These are phyloP conservation scores for Adansonia rubrostipa DNA, from an alignment of 441 rosid species.

Conservation along the genomic window DNA sequence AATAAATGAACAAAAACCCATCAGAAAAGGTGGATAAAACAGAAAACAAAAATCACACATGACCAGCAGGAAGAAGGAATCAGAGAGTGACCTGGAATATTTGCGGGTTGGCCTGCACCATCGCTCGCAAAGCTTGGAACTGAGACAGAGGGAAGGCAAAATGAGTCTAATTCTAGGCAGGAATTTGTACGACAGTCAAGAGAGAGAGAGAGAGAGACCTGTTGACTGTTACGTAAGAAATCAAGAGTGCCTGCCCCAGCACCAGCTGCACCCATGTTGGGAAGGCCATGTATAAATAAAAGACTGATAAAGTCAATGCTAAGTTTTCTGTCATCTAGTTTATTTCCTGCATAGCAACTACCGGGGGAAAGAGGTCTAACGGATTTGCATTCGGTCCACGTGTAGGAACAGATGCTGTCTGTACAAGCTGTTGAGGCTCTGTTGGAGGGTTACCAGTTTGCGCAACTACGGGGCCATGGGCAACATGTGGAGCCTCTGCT, in stretches of 20 bases:
- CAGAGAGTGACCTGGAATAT: conserved; percentile 68
- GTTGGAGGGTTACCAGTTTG: conserved; percentile 57
- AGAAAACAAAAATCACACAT: neutral
- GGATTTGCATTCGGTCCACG: conserved; percentile 94
- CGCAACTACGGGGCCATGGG: conserved; percentile 51
- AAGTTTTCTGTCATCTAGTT: neutral
- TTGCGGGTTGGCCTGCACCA: conserved; percentile 97
- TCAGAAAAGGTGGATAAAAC: neutral
- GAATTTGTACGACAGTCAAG: neutral
- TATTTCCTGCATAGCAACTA: neutral
- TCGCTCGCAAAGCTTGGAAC: conserved; percentile 93
- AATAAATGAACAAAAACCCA: neutral
- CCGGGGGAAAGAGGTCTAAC: conserved; percentile 92
- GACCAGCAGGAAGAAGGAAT: too few species aligned
- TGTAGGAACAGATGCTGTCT: conserved; percentile 52
- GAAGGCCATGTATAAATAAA: conserved; percentile 66
- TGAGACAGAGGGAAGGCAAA: conserved; percentile 34
- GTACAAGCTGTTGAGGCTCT: conserved; percentile 57
- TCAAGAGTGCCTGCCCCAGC: conserved; percentile 80
- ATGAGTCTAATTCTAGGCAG: neutral
- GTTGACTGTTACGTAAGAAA: conserved; percentile 85
- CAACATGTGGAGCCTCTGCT: conserved; percentile 73
- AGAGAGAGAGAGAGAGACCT: conserved; percentile 47
- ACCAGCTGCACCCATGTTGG: conserved; percentile 63
- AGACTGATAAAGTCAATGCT: conserved; percentile 1